A percentile compares a stretch with the other conserved stretches of the same genome.
phyloP scores from a whole-genome alignment of 805 yeast genomes.

The Lipomyces mesembrius region DNA sequence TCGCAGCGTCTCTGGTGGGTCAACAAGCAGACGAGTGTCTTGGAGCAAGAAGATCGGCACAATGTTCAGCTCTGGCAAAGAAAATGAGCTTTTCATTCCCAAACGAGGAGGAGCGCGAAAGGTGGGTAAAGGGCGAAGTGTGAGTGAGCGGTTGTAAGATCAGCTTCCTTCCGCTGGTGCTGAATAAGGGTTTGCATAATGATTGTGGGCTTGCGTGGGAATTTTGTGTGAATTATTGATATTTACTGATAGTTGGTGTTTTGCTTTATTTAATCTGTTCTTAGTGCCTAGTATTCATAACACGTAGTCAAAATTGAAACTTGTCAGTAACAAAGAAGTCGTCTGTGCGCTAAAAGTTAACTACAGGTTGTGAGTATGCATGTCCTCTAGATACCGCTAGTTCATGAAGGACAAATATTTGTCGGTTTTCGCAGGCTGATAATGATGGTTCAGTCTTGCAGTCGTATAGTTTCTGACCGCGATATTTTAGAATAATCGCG shows the following conservation, averaged over 20 bases:
- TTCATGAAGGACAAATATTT: too few species aligned
- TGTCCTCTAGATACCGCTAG: too few species aligned
- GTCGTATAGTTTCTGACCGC: too few species aligned
- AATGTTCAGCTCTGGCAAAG: constrained; percentile 33
- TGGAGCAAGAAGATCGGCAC: constrained; percentile 35
- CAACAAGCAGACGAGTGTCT: constrained; percentile 15
- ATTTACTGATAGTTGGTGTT: background rate
- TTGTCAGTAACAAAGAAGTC: too few species aligned
- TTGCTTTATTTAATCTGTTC: background rate
- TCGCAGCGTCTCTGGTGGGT: background rate
- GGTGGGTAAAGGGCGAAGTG: constrained; percentile 26
- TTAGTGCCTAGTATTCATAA: background rate
- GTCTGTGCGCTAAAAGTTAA: too few species aligned
- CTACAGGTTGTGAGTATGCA: too few species aligned
- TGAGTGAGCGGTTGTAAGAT: constrained; percentile 26
- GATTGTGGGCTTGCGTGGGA: background rate
- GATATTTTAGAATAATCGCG: too few species aligned
- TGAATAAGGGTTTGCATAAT: background rate
- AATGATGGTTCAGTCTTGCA: too few species aligned
- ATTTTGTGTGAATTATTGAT: background rate
- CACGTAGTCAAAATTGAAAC: too few species aligned
- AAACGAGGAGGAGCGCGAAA: constrained; percentile 27
- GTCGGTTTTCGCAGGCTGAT: too few species aligned
- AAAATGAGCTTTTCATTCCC: constrained; percentile 26
- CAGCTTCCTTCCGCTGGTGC: too few species aligned